Base-by-base conservation (phyloP, 441 rosid genomes). In the Erodium trifolium region DNA sequence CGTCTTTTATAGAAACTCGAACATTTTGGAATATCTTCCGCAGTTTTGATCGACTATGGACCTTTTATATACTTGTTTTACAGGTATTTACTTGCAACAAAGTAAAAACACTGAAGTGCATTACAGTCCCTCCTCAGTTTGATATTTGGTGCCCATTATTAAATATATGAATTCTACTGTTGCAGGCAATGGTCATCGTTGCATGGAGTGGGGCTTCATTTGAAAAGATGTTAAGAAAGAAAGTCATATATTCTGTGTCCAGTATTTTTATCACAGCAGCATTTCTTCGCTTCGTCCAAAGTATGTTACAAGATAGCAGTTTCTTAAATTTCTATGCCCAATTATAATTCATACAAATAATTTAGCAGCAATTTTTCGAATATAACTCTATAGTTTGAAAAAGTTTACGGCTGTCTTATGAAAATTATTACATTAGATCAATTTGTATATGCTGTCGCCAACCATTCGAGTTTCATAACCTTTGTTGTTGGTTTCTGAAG, bases 21-120 rank as follows among this genome's bases (percentile, higher is more conserved):
- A 80, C 98, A 76, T 95, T 92, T 83, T 95, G 97, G 97, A 93
- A 95, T 79, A 85, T 95, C 60, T 95, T 88, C 72, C 89, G 96
- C 75, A 92, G 97, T 83, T 95, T 87, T 83, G 98, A 92, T 72
- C 81, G 99, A 49, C 71, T 92, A 66, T 95, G 99, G 99, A 90
- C 99, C 4, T 95, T 95, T 80, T 95, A 88, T 75, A 73, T 92
- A 13, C 79, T 95, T 71, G 95, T 87, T 76, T 84, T 95, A 66
- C 99, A 95, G 96, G 99, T 89, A 81, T 69, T 71, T 57, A 29
- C 41, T 27, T 3, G 65, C 37, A 62, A 12, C 65, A 29, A 29
- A 41, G 70, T 19, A 57, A 43, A 57, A 49, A 71, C n/a, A 18
- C 34, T 72, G 14, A 29, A 59, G 27, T 45, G 27, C 19, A 29